Base-by-base conservation (phyloP, 1,284 basidiomycete genomes). In the Rhodofomes roseus region DNA sequence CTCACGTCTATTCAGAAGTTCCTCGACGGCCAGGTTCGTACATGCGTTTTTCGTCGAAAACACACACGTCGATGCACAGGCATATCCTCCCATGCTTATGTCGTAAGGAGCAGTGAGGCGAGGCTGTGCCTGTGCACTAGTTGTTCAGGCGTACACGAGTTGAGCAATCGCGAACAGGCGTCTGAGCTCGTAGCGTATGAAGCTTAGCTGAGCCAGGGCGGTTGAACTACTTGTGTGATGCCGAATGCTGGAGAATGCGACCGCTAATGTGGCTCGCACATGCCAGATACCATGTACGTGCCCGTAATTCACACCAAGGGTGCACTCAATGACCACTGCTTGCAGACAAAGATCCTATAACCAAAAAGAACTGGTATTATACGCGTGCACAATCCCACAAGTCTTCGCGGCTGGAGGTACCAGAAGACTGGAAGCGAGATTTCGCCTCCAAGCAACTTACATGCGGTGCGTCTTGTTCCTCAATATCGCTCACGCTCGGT, bases 1-100 rank as follows among this genome's bases (percentile, higher is more conserved):
- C 70, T 90, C 54, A 90, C 87, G 0, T 89, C 88, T 0, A 88
- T 90, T 61, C 82, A 84, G 64, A 84, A 82, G 62, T 90, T 90
- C 66, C 77, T 89, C 54, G 86, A 88, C 62, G 89, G 89, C 16
- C 75, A 84, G 71, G 88, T 86, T 65, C 66, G 83, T 70, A 66
- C 36, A 43, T 54, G 43, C 37, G n/a, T n/a, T n/a, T n/a, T n/a
- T 48, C 40, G 14, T 39, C 27, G 18, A 18, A 36, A 6, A 4
- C 31, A 37, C 31, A 22, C n/a, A 29, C 8, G 12, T 29, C 39
- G 56, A 20, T 20, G 44, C 39, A 34, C 23, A 16, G 27, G 27
- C 37, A 54, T 43, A 14, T 23, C n/a, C 22, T 41, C 18, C 18
- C 37, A 16, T 37, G 29, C 5, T 37, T 1, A 22, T 18, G 6